These are phyloP conservation scores for Chaetomium cochliodes DNA, from an alignment of 495 filamentous ascomycete genomes.

Conservation along the genomic window DNA sequence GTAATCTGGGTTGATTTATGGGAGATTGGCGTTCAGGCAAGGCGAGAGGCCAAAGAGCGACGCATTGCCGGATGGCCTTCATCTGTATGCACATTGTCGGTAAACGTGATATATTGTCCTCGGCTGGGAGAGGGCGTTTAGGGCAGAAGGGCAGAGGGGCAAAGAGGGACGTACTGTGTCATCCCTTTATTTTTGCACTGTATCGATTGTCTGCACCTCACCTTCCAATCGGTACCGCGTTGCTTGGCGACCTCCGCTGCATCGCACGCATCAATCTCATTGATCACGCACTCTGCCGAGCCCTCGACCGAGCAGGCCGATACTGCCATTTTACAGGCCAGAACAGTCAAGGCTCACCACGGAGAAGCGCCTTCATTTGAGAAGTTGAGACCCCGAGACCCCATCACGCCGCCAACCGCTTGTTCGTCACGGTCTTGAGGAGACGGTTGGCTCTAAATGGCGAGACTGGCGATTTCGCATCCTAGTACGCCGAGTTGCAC, in stretches of 20 bases:
- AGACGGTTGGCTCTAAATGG: background rate
- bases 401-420: slow-evolving; percentile 2
- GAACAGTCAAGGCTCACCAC: slow-evolving; percentile 11
- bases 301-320: slow-evolving; percentile 2
- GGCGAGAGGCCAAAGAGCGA: background rate
- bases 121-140: background rate
- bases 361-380: background rate
- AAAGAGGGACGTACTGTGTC: background rate
- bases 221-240: background rate
- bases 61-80: background rate
- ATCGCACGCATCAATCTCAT: slow-evolving; percentile 6
- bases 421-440: background rate
- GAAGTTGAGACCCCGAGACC: background rate
- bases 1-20: slow-evolving; percentile 8
- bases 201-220: background rate
- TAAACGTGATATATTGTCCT: background rate
- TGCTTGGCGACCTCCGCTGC: slow-evolving; percentile 9
- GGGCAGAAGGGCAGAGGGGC: background rate
- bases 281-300: slow-evolving; percentile 6
- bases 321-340: slow-evolving; percentile 10
- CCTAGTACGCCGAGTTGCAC: background rate
- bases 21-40: slow-evolving; percentile 1
- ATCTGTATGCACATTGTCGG: background rate
- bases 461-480: background rate
- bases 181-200: background rate